A percentile compares a stretch with the other conserved stretches of the same genome.
Conservation (phyloP, 176 grass and related monocot genomes). For the Alopecurus myosuroides region DNA sequence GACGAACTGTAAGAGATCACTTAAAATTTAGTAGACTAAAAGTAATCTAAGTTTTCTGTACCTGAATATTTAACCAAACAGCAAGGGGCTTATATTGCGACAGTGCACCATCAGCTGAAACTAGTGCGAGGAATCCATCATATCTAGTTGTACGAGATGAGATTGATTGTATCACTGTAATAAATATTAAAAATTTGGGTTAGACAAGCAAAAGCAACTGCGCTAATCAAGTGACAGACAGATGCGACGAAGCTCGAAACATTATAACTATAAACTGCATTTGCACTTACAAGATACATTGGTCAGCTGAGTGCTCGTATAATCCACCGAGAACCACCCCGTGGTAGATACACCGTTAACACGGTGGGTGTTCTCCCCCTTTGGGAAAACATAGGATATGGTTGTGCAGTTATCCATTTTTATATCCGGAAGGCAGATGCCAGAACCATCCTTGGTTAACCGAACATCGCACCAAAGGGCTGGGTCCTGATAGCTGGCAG, state of each 20-base stretch:
- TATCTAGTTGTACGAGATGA: slow-evolving; percentile 23
- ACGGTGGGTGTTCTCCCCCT: slow-evolving; percentile 39
- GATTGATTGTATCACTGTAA: slow-evolving; percentile 52
- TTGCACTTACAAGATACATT: slow-evolving; percentile 46
- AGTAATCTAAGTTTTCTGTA: slow-evolving; percentile 29
- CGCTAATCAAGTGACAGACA: slow-evolving; percentile 9
- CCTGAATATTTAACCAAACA: slow-evolving; percentile 93
- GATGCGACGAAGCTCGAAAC: background rate
- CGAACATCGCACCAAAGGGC: slow-evolving; percentile 62
- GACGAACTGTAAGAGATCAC: background rate
- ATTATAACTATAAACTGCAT: background rate
- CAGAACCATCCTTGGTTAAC: slow-evolving; percentile 56
- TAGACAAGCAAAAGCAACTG: background rate
- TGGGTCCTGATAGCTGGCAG: background rate
- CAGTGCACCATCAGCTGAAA: slow-evolving; percentile 15
- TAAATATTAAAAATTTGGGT: slow-evolving; percentile 16
- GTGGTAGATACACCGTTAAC: slow-evolving; percentile 46
- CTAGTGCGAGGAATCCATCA: background rate
- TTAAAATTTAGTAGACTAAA: background rate
- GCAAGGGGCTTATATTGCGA: slow-evolving; percentile 17
- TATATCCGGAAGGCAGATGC: slow-evolving; percentile 65
- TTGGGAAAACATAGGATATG: slow-evolving; percentile 25
- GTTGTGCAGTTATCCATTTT: slow-evolving; percentile 55
- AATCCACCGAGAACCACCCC: slow-evolving; percentile 87
- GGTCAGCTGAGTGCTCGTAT: background rate